Evolutionary conservation across 768 basidiomycete species (phyloP).

Genomic region (Amanita muscaria): DNA sequence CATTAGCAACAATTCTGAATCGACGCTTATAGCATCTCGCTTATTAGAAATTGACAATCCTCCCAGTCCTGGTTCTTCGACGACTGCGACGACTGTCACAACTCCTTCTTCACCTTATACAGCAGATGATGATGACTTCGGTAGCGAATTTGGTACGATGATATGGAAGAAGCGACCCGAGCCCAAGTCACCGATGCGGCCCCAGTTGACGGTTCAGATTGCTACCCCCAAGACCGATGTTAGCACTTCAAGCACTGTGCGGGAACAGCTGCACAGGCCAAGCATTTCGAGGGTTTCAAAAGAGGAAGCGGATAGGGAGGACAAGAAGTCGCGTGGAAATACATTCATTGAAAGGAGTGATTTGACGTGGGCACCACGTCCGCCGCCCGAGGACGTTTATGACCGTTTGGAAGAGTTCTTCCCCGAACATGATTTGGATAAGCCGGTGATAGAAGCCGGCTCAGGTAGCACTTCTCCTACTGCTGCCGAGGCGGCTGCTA

Average conservation of each 20-base stretch:
- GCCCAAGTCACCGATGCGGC: constrained; percentile 18
- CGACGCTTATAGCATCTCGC: constrained; percentile 5
- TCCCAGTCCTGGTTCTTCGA: constrained; percentile 3
- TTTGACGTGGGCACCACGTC: constrained; percentile 83
- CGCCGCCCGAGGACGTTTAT: constrained; percentile 87
- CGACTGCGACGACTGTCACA: constrained; percentile 8
- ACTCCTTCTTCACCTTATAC: constrained; percentile 11
- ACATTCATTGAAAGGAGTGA: constrained; percentile 57
- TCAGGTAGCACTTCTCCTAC: constrained; percentile 78
- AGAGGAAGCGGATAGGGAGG: constrained; percentile 15
- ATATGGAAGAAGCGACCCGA: constrained; percentile 9
- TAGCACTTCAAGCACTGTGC: background rate
- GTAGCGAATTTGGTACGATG: constrained; percentile 29
- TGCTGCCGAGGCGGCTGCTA: constrained; percentile 39
- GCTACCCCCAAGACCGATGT: constrained; percentile 7
- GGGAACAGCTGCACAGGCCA: constrained; percentile 3
- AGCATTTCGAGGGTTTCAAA: constrained; percentile 14
- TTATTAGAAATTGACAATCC: constrained; percentile 3
- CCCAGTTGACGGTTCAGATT: constrained; percentile 38
- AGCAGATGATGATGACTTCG: constrained; percentile 38
- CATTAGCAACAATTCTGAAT: constrained; percentile 12
- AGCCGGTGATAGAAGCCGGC: constrained; percentile 84
- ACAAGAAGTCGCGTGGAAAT: constrained; percentile 32
- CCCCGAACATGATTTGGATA: constrained; percentile 92
- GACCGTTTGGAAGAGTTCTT: constrained; percentile 92